These are phyloP conservation scores for Aspergillus latus DNA, from an alignment of 2,329 filamentous ascomycete species.

Conservation along the genomic window DNA sequence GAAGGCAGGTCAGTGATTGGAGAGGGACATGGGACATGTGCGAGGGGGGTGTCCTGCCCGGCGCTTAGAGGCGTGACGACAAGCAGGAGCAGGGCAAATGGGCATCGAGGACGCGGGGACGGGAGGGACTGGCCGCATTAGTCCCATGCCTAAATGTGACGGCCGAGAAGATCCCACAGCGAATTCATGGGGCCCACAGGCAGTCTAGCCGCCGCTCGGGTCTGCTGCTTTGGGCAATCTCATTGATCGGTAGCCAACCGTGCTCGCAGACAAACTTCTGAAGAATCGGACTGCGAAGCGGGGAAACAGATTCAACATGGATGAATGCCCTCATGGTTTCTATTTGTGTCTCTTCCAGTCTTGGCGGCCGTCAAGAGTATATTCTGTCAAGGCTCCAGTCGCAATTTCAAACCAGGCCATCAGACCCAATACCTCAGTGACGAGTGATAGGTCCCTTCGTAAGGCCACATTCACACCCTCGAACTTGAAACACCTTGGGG, in stretches of 20 bases:
- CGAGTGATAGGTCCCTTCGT: background rate
- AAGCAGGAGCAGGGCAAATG: conserved; percentile 11
- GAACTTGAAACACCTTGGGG: background rate
- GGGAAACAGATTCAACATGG: background rate
- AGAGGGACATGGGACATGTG: background rate
- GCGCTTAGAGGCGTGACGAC: conserved; percentile 16
- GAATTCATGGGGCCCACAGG: conserved; percentile 20
- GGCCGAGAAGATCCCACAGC: conserved; percentile 20
- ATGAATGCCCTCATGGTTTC: conserved; percentile 1
- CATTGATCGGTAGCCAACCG: conserved; percentile 14
- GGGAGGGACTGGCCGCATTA: conserved; percentile 15
- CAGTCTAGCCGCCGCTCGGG: conserved; percentile 21
- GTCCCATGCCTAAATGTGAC: conserved; percentile 20
- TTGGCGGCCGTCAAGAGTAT: background rate
- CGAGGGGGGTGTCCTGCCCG: conserved; percentile 13
- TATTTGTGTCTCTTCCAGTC: conserved; percentile 7
- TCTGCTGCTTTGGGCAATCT: conserved; percentile 13
- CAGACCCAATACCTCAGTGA: background rate
- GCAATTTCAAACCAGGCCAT: background rate
- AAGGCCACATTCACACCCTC: background rate
- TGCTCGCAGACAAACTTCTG: conserved; percentile 7
- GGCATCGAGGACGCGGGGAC: conserved; percentile 9
- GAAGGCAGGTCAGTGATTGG: conserved; percentile 15
- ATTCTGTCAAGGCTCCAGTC: background rate
- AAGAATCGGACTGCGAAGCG: conserved; percentile 5